Evolutionary conservation across 2,329 filamentous ascomycete species (phyloP).

Genomic region (Harringtonia lauricola): DNA sequence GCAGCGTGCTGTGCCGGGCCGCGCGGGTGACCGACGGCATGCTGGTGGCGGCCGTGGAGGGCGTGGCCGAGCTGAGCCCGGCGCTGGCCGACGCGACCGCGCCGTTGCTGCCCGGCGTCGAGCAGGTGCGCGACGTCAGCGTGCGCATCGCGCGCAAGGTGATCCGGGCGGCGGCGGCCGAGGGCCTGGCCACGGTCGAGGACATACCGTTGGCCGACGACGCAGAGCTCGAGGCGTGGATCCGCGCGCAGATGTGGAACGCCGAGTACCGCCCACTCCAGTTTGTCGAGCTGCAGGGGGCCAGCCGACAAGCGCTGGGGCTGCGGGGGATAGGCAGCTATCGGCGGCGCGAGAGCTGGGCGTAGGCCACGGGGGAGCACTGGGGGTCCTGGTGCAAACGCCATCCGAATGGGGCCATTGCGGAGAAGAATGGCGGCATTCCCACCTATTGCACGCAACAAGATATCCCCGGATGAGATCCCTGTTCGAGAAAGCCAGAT

Average conservation of each 20-base stretch:
- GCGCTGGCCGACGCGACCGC: conserved; percentile 51
- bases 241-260: conserved; percentile 71
- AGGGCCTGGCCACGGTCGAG: conserved; percentile 53
- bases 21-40: conserved; percentile 62
- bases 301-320: conserved; percentile 48
- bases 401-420: background rate
- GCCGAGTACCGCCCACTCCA: conserved; percentile 55
- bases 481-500: too few species aligned
- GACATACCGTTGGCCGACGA: conserved; percentile 51
- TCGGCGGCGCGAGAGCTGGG: conserved; percentile 7
- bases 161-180: conserved; percentile 58
- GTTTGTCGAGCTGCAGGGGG: conserved; percentile 38
- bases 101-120: conserved; percentile 66
- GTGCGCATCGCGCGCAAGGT: conserved; percentile 67
- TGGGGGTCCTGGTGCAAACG: background rate
- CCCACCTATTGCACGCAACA: background rate
- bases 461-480: too few species aligned
- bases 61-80: conserved; percentile 60
- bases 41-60: conserved; percentile 69
- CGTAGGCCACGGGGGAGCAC: background rate
- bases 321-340: conserved; percentile 4
- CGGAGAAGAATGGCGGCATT: background rate
- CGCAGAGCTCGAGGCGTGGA: conserved; percentile 55
- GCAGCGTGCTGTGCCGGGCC: conserved; percentile 59
- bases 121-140: conserved; percentile 62